These are phyloP conservation scores for Craterostigma plantagineum DNA, from an alignment of 257 asterid genomes.

Conservation along the genomic window DNA sequence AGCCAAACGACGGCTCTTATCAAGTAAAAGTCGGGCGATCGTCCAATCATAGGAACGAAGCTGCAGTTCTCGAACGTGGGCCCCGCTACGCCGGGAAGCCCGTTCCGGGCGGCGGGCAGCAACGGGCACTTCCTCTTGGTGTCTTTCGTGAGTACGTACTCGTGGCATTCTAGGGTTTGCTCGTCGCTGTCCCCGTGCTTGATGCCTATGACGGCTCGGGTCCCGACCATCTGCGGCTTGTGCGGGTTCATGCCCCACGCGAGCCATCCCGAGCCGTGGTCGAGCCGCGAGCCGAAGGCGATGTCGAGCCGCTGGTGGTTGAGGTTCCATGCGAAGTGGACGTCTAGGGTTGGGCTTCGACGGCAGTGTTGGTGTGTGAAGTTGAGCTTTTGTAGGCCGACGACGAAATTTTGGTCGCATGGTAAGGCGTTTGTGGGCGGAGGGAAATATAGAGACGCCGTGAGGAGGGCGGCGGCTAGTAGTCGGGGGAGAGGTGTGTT, in stretches of 20 bases:
- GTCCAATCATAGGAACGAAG: not conserved
- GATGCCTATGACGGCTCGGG: constrained; percentile 44
- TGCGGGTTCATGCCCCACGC: constrained; percentile 63
- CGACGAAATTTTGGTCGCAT: constrained; percentile 17
- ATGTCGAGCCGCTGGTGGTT: constrained; percentile 19
- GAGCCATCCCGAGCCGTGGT: constrained; percentile 23
- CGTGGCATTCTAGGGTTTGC: constrained; percentile 1
- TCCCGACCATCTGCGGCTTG: constrained; percentile 32
- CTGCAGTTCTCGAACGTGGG: constrained; percentile 9
- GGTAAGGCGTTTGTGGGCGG: constrained; percentile 8
- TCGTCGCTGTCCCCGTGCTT: constrained; percentile 2
- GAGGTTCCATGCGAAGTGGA: constrained; percentile 34
- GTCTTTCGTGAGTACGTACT: constrained; percentile 16
- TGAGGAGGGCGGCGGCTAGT: not conserved
- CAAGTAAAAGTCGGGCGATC: constrained; percentile 10
- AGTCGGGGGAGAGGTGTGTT: not conserved
- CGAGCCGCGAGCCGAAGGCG: constrained; percentile 24
- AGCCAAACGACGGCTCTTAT: constrained; percentile 21
- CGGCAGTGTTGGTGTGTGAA: constrained; percentile 15
- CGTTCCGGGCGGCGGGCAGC: constrained; percentile 10
- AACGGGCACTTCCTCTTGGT: constrained; percentile 30
- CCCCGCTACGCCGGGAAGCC: too few species aligned
- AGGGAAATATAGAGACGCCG: constrained; percentile 2
- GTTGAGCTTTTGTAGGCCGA: constrained; percentile 6
- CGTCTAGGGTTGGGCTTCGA: constrained; percentile 11